These are phyloP conservation scores for Dalbergia oliveri DNA, from an alignment of 306 rosid genomes.

Conservation along the genomic window DNA sequence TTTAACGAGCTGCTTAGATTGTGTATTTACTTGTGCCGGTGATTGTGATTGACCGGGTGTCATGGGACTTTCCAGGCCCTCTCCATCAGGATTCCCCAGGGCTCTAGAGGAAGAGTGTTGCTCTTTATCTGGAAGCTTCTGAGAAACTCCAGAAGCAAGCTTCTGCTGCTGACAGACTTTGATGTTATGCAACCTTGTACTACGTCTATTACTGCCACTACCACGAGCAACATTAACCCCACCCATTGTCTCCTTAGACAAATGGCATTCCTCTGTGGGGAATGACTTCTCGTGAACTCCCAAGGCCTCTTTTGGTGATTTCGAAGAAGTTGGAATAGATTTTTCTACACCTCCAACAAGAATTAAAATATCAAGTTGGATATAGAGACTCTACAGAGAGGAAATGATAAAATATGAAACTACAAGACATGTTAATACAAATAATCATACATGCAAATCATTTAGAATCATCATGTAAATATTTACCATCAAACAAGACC, in stretches of 20 bases:
- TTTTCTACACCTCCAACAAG: constrained; percentile 38
- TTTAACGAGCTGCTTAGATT: constrained; percentile 23
- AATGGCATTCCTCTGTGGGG: neutral
- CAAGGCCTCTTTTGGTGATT: neutral
- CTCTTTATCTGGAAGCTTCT: constrained; percentile 6
- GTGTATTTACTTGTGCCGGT: constrained; percentile 22
- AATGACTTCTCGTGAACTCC: constrained; percentile 6
- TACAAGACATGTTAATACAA: neutral
- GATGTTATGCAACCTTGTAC: constrained; percentile 41
- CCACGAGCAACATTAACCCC: constrained; percentile 17
- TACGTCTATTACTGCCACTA: constrained; percentile 13
- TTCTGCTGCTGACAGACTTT: constrained; percentile 33
- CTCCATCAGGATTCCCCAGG: constrained; percentile 38
- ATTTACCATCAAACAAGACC: constrained; percentile 39
- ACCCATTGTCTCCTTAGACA: constrained; percentile 1
- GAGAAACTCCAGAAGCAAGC: constrained; percentile 34
- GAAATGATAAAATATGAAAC: neutral
- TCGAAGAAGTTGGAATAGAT: constrained; percentile 18
- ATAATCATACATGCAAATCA: neutral
- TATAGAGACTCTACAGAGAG: neutral
- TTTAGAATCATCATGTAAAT: neutral
- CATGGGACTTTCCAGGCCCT: constrained; percentile 36
- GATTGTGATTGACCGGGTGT: constrained; percentile 46
- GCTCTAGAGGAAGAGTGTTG: constrained; percentile 14
- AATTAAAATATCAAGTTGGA: neutral